A percentile compares a stretch with the other conserved stretches of the same genome.
phyloP scores from a whole-genome alignment of 768 basidiomycete species.

The Phanerodontia chrysosporium region DNA sequence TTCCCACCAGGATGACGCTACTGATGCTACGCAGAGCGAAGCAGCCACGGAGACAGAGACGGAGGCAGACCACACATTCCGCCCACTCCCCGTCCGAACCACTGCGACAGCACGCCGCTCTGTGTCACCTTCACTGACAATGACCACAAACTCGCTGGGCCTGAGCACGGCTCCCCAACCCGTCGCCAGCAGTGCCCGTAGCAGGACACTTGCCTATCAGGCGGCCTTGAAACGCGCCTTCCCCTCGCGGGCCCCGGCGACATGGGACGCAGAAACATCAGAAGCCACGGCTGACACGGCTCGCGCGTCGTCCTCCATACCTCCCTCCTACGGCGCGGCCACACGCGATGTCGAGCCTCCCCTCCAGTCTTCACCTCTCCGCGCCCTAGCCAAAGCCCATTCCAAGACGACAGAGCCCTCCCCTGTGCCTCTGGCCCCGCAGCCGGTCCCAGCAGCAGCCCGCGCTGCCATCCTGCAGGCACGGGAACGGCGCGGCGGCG shows the following conservation, averaged over 20 bases:
- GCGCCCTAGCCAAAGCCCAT: constrained; percentile 13
- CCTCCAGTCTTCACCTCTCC: constrained; percentile 8
- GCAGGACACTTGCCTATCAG: constrained; percentile 7
- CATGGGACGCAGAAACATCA: constrained; percentile 34
- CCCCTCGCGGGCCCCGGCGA: not conserved
- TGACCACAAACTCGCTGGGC: constrained; percentile 25
- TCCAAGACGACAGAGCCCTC: constrained; percentile 4
- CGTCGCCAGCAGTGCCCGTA: not conserved
- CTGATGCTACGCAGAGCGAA: constrained; percentile 1
- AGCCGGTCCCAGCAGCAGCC: constrained; percentile 3
- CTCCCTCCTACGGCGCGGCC: constrained; percentile 48
- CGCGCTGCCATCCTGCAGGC: constrained; percentile 7
- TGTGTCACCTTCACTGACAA: constrained; percentile 14
- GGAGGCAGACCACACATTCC: not conserved
- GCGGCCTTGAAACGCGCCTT: not conserved
- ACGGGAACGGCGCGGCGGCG: constrained; percentile 42
- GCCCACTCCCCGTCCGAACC: constrained; percentile 9
- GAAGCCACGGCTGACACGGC: constrained; percentile 32
- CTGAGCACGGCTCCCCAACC: constrained; percentile 21
- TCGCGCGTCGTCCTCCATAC: constrained; percentile 35
- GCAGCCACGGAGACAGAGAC: not conserved
- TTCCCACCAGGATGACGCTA: constrained; percentile 37
- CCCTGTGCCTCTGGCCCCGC: not conserved
- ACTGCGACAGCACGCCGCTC: constrained; percentile 18
- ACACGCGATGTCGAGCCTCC: constrained; percentile 23